A percentile compares a stretch with the other conserved stretches of the same genome.
These are phyloP conservation scores for Metarhizium humberi DNA, from an alignment of 2,329 filamentous ascomycete species.

Conservation along the genomic window DNA sequence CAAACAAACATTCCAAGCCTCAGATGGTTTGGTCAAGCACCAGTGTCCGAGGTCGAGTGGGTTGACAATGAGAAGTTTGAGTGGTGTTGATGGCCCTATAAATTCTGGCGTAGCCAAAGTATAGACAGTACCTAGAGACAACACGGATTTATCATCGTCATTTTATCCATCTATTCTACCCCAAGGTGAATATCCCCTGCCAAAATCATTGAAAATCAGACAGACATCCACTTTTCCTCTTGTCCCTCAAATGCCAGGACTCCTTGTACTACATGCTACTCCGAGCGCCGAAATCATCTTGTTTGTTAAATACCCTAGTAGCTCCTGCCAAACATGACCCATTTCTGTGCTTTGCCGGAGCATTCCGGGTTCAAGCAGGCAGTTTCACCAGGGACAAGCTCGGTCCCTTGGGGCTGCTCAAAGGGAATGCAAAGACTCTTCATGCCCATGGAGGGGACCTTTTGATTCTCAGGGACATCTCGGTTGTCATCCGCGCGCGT, in stretches of 20 bases:
- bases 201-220: not conserved
- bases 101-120: too few species aligned
- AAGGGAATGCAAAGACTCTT: constrained; percentile 66
- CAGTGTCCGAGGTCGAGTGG: constrained; percentile 54
- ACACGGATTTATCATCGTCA: not conserved
- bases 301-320: constrained; percentile 31
- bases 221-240: not conserved
- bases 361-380: constrained; percentile 92
- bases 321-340: constrained; percentile 85
- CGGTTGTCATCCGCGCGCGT: constrained; percentile 60
- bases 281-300: constrained; percentile 3
- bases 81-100: constrained; percentile 49
- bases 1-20: constrained; percentile 60
- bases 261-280: constrained; percentile 2
- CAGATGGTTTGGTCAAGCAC: constrained; percentile 56
- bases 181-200: not conserved
- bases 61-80: constrained; percentile 68
- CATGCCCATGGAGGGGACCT: constrained; percentile 53
- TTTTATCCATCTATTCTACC: constrained; percentile 2
- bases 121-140: not conserved
- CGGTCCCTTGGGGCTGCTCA: constrained; percentile 67
- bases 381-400: constrained; percentile 64
- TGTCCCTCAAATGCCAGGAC: not conserved
- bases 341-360: constrained; percentile 64
- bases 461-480: constrained; percentile 41